A percentile compares a stretch with the other conserved stretches of the same genome.
Conservation (phyloP, 768 basidiomycete species). For the Leucocoprinus leucothites region DNA sequence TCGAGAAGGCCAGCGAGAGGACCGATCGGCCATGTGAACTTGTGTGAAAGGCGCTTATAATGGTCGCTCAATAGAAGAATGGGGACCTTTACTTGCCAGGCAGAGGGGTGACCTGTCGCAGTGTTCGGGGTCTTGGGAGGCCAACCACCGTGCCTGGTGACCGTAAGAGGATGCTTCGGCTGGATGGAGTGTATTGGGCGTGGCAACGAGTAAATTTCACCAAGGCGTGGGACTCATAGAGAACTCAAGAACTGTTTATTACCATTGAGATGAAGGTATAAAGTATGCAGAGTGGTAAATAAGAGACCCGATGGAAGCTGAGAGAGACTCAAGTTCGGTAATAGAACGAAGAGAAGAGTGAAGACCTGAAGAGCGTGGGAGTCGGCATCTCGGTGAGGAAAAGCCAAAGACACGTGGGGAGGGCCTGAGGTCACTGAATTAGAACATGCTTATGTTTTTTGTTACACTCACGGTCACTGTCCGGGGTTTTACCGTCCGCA, state of each 20-base stretch:
- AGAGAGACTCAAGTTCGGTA: not conserved
- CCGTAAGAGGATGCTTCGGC: conserved; percentile 1
- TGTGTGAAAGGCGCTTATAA: not conserved
- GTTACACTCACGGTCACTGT: conserved; percentile 13
- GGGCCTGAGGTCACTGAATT: conserved; percentile 4
- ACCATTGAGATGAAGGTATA: not conserved
- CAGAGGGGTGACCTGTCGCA: not conserved
- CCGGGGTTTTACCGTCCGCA: conserved; percentile 11
- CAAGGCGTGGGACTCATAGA: not conserved
- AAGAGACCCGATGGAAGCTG: not conserved
- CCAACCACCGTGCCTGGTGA: conserved; percentile 4
- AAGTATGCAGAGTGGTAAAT: not conserved
- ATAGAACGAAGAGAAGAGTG: not conserved
- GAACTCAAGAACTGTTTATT: not conserved
- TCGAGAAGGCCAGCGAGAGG: not conserved
- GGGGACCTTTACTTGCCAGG: not conserved
- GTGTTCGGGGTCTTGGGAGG: conserved; percentile 7
- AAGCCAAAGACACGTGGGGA: conserved; percentile 10
- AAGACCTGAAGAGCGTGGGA: not conserved
- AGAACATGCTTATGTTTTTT: conserved; percentile 12
- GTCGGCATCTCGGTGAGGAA: conserved; percentile 4
- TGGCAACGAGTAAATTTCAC: conserved; percentile 3
- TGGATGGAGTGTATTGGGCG: not conserved
- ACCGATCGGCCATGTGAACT: not conserved
- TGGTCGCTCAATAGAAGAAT: not conserved